These are phyloP conservation scores for Coemansia sp. DNA, from an alignment of 192 early-diverging fungal species.

Conservation along the genomic window DNA sequence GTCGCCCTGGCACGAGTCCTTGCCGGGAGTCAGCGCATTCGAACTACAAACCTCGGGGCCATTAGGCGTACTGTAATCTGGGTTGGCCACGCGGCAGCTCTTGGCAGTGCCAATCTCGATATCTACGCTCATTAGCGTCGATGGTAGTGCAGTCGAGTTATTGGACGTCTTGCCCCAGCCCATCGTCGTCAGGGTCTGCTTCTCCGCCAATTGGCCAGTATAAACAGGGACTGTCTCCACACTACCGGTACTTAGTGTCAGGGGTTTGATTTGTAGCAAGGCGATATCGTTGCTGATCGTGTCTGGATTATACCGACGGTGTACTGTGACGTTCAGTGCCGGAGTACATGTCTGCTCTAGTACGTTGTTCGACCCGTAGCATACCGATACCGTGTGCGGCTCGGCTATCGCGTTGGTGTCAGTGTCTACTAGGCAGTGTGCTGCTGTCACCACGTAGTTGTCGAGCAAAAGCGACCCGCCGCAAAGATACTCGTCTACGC, in stretches of 20 bases:
- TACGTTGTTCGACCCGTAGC: slow-evolving; percentile 37
- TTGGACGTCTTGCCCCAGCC: slow-evolving; percentile 52
- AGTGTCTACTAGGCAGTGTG: slow-evolving; percentile 43
- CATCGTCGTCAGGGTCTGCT: slow-evolving; percentile 40
- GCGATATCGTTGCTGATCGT: slow-evolving; percentile 49
- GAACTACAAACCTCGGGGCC: slow-evolving; percentile 44
- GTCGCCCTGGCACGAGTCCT: slow-evolving; percentile 57
- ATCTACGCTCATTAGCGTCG: slow-evolving; percentile 27
- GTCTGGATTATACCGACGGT: slow-evolving; percentile 30
- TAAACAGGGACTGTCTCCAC: slow-evolving; percentile 19
- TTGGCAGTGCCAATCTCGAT: slow-evolving; percentile 30
- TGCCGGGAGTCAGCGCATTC: slow-evolving; percentile 48
- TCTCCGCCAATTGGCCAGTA: slow-evolving; percentile 25
- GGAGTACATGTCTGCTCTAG: slow-evolving; percentile 20
- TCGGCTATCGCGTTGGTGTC: slow-evolving; percentile 20
- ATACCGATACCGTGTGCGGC: slow-evolving; percentile 29
- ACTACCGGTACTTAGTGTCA: slow-evolving; percentile 1
- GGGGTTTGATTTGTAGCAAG: slow-evolving; percentile 25
- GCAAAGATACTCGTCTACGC: slow-evolving; percentile 31
- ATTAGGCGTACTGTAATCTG: slow-evolving; percentile 26
- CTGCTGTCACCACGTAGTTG: slow-evolving; percentile 45
- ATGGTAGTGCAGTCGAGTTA: slow-evolving; percentile 18
- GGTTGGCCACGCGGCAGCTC: slow-evolving; percentile 22
- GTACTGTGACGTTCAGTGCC: slow-evolving; percentile 30
- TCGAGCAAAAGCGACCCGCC: slow-evolving; percentile 40